Base-by-base conservation (phyloP, 73 alveolate species). In the Uronychia setigera region DNA sequence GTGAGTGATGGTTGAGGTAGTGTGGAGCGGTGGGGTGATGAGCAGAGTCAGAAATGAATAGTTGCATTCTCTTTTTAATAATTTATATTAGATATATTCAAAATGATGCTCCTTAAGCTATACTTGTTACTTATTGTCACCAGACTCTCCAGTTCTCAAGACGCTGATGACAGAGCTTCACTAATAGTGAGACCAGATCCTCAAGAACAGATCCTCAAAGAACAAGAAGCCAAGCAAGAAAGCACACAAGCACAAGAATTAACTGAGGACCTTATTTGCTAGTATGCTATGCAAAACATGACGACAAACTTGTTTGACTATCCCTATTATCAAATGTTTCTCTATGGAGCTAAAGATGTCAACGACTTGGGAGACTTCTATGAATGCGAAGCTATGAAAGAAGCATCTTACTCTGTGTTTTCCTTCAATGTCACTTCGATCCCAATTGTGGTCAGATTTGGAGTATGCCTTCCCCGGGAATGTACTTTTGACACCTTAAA, bases 401-500 rank as follows among this genome's bases (percentile, higher is more conserved):
- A 59, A 11, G 88, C 88, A 0, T 29, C 60, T 60, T 81, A 81
- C 35, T 35, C 74, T 9, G 74, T 59, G 28, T 27, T 81, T 27
- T 28, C 57, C 0, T 5, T 60, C 33, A 81, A 81, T 29, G 74
- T 81, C 35, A 60, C 88, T 35, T 13, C 32, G 13, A 13, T 81
- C 29, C 88, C 88, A 0, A 13, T 60, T 0, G 76, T 28, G 28
- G 33, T 81, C 76, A 58, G 88, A 59, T 81, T 81, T 26, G 88
- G 88, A 1, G 34, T 81, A 0, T 81, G 88, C 81, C 31, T 81
- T 1, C 88, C 88, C 0, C 30, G 25, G 29, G 81, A 81, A 31
- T 81, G 88, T 32, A 58, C 74, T 1, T 76, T 33, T 35, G 32
- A 60, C 19, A 59, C 32, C 32, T n/a, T 81, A 76, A 32, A 59